Conservation (phyloP, 2,329 filamentous ascomycete genomes). For the Hortaea werneckii region DNA sequence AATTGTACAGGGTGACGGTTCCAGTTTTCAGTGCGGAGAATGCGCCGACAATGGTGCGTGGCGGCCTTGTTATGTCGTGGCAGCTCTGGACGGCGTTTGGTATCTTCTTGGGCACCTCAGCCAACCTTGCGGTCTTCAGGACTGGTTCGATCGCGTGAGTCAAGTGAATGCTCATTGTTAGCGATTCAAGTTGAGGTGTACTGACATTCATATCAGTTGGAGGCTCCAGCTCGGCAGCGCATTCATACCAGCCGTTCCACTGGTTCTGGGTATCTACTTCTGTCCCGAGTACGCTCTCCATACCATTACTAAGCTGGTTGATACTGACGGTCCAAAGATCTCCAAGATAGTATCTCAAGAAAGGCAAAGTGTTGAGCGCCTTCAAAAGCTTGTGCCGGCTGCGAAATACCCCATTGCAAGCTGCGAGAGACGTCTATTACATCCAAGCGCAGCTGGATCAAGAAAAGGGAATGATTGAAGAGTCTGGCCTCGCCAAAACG, state of each 20-base stretch:
- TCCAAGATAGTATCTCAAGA: slow-evolving; percentile 29
- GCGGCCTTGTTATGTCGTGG: slow-evolving; percentile 38
- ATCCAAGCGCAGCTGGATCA: slow-evolving; percentile 23
- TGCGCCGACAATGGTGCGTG: slow-evolving; percentile 27
- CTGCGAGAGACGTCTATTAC: slow-evolving; percentile 33
- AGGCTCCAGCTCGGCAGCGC: slow-evolving; percentile 35
- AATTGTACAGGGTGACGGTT: slow-evolving; percentile 33
- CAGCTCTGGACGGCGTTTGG: slow-evolving; percentile 35
- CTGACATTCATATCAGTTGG: slow-evolving; percentile 23
- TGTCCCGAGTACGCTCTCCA: slow-evolving; percentile 31
- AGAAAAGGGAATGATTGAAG: slow-evolving; percentile 24
- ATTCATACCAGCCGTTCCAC: slow-evolving; percentile 24
- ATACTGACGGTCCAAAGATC: neutral
- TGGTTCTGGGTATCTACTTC: slow-evolving; percentile 27
- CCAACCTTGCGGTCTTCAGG: slow-evolving; percentile 17
- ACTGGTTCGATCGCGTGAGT: slow-evolving; percentile 12
- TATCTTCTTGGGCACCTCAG: slow-evolving; percentile 36
- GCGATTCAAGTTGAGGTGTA: no score
- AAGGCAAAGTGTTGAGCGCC: slow-evolving; percentile 27
- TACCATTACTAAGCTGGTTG: neutral
- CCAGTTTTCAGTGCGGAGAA: slow-evolving; percentile 30
- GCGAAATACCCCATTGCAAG: slow-evolving; percentile 27
- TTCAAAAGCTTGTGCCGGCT: slow-evolving; percentile 26
- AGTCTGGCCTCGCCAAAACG: slow-evolving; percentile 14
- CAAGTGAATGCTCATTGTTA: no score